phyloP scores from a whole-genome alignment of 106 monocot species.

The Dendrobium chrysotoxum region DNA sequence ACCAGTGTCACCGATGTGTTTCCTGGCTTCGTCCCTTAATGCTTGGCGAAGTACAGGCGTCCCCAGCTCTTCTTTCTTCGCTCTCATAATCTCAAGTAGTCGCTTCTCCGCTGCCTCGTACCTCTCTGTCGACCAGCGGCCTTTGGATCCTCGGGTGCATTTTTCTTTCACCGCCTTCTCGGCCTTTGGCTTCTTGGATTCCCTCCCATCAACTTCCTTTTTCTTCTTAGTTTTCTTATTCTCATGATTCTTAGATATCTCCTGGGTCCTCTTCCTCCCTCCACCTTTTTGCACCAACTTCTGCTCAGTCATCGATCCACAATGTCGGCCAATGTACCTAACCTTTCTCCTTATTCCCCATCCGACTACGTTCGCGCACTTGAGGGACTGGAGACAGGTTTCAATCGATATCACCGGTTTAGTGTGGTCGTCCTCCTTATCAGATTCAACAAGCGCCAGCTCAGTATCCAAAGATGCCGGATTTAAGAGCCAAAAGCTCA shows the following conservation, averaged over 20 bases:
- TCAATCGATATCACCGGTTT: background rate
- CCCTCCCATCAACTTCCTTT: background rate
- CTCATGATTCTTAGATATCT: background rate
- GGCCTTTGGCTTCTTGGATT: constrained; percentile 16
- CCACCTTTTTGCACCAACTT: background rate
- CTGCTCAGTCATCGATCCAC: constrained; percentile 3
- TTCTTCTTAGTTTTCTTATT: constrained; percentile 23
- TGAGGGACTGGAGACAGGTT: constrained; percentile 21
- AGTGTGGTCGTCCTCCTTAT: constrained; percentile 5
- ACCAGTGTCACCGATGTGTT: constrained; percentile 92
- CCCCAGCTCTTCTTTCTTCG: constrained; percentile 45
- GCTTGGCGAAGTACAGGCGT: constrained; percentile 55
- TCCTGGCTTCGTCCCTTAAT: constrained; percentile 77
- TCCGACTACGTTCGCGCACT: constrained; percentile 16
- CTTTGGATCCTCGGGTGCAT: constrained; percentile 22
- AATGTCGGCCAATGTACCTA: constrained; percentile 39
- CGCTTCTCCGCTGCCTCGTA: constrained; percentile 69
- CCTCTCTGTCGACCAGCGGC: constrained; percentile 74
- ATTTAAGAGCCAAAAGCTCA: constrained; percentile 64
- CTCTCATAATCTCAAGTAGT: constrained; percentile 69
- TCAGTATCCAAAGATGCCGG: background rate
- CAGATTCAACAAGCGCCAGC: background rate
- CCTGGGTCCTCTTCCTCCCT: constrained; percentile 28
- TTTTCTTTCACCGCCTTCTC: background rate
- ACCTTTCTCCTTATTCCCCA: constrained; percentile 72